Base-by-base conservation (phyloP, 768 basidiomycete genomes). In the Leccinellum albellum region DNA sequence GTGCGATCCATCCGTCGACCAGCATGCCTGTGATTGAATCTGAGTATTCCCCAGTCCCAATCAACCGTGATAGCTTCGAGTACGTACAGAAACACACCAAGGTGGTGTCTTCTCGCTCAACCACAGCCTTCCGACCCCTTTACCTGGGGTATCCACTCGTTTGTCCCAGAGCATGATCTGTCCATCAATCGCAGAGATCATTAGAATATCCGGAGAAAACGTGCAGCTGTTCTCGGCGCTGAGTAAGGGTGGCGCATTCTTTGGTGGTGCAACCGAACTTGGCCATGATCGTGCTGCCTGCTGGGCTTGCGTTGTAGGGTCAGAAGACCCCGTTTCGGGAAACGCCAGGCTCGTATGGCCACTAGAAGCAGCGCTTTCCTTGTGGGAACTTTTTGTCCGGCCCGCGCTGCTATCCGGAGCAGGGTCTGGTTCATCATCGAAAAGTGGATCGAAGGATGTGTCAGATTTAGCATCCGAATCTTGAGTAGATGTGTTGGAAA, bases 91-190 rank as follows among this genome's bases (percentile, higher is more conserved):
- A 66, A 96, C 82, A 73, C 94, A 97, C 94, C 94, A 98, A 12
- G 92, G 93, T 29, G 93, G 93, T 21, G 91, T 92, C 73, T 91
- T 94, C 61, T 95, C 94, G 65, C 86, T 88, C 79, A 92, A 85
- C 83, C 88, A 89, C 53, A 98, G 74, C 62, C 93, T 77, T 29
- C 93, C 94, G 1, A 94, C 89, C 6, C 93, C 90, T 40, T 71
- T 76, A 28, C 87, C 85, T 37, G 81, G 74, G 7, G 78, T 78
- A 53, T 86, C 77, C 32, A 82, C 83, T 61, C 96, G 77, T 66
- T 87, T 82, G 69, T 99, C 96, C 89, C 96, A 96, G 13, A 99
- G 70, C 48, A 94, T 82, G 15, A 98, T 82, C 68, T 95, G 91
- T 2, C 97, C 96, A 64, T 98, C 95, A 62, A 96, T 88, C 9